phyloP scores from a whole-genome alignment of 164 flowering plant species.

The Dillenia turbinata region DNA sequence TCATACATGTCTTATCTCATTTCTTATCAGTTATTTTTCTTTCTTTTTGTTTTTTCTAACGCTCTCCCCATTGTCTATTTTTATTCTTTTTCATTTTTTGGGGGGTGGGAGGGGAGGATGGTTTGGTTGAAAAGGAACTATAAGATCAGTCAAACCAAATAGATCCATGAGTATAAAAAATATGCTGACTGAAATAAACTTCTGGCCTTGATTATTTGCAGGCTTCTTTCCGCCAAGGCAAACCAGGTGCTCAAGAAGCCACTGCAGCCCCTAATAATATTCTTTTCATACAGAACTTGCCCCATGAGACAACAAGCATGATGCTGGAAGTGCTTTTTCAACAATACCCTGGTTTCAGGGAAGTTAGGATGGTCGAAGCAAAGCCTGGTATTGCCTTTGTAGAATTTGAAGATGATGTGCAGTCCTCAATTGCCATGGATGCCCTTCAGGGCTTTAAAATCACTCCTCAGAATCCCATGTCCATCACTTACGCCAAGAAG shows the following conservation, averaged over 20 bases:
- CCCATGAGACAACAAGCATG: slow-evolving; percentile 72
- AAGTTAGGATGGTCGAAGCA: slow-evolving; percentile 88
- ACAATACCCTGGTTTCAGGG: slow-evolving; percentile 89
- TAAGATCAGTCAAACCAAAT: no score
- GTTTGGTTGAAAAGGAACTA: no score
- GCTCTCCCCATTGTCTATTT: no score
- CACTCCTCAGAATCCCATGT: slow-evolving; percentile 77
- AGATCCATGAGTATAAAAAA: no score
- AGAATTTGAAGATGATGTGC: slow-evolving; percentile 87
- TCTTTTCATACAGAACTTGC: slow-evolving; percentile 86
- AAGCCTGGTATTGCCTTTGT: slow-evolving; percentile 99
- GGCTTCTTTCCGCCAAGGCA: slow-evolving; percentile 60
- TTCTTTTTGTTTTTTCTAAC: no score
- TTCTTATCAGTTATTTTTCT: no score
- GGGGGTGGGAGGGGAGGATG: no score
- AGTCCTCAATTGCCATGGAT: slow-evolving; percentile 81
- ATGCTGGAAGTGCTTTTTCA: slow-evolving; percentile 84
- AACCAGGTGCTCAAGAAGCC: slow-evolving; percentile 45
- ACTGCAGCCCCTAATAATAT: slow-evolving; percentile 78
- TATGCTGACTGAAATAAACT: no score
- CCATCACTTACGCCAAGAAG: slow-evolving; percentile 80
- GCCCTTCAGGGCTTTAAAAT: slow-evolving; percentile 93
- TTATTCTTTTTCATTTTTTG: no score
- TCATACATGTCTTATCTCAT: no score
- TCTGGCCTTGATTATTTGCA: slow-evolving; percentile 17